Percentiles rank a stretch among this genome's conserved stretches.
Evolutionary conservation across 164 flowering plant genomes (phyloP).

Genomic region (Aristolochia contorta): DNA sequence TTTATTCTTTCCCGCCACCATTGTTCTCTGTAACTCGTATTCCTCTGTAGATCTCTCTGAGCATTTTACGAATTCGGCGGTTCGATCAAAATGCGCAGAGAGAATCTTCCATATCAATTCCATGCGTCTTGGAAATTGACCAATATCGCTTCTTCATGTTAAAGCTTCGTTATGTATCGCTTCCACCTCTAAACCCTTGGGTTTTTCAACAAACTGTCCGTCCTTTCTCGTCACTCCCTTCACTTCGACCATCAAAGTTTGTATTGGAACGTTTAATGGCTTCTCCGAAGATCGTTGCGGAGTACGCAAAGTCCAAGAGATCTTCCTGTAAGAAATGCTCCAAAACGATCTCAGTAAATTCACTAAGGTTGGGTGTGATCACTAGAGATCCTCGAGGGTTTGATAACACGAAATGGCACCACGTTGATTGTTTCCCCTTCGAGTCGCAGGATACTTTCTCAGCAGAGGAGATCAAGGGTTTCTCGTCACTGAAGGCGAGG

Average conservation of each 20-base stretch:
- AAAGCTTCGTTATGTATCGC: neutral
- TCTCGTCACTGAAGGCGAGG: constrained; percentile 47
- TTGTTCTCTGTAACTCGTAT: too few species aligned
- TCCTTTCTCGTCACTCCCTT: neutral
- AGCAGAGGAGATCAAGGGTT: constrained; percentile 48
- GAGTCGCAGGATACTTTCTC: constrained; percentile 24
- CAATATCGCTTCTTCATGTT: constrained; percentile 4
- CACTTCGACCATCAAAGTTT: neutral
- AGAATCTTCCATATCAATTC: too few species aligned
- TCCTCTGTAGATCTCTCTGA: too few species aligned
- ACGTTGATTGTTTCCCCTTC: constrained; percentile 46
- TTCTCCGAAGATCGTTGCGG: constrained; percentile 38
- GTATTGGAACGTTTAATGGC: constrained; percentile 6
- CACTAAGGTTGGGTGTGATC: constrained; percentile 55
- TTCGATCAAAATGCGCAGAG: too few species aligned
- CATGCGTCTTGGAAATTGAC: too few species aligned
- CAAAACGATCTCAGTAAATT: constrained; percentile 25
- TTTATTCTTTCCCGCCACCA: too few species aligned
- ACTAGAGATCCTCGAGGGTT: constrained; percentile 49
- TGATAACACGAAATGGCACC: constrained; percentile 74
- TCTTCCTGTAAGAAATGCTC: constrained; percentile 74
- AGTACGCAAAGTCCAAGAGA: constrained; percentile 73
- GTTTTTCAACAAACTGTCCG: neutral
- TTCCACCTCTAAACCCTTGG: constrained; percentile 10
- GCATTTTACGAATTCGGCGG: too few species aligned